These are phyloP conservation scores for Piper longum DNA, from an alignment of 164 flowering plant species.

Conservation along the genomic window DNA sequence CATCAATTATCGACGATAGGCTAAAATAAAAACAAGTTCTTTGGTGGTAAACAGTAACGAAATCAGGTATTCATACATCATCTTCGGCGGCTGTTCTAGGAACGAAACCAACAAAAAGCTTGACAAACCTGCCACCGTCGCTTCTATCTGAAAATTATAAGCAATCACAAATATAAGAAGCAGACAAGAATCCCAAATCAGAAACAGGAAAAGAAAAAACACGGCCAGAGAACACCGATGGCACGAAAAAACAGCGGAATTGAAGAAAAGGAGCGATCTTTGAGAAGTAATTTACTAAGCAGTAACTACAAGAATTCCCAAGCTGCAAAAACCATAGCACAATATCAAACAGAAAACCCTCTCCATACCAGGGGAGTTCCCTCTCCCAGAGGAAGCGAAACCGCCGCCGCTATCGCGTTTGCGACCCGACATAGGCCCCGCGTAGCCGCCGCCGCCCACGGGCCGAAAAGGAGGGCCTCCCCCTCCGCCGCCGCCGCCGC, in stretches of 20 bases:
- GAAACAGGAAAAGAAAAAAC: not conserved
- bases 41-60: not conserved
- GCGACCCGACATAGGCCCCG: not conserved
- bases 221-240: not conserved
- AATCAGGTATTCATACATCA: constrained; percentile 42
- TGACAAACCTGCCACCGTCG: constrained; percentile 52
- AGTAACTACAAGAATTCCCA: not conserved
- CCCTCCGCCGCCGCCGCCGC: not conserved
- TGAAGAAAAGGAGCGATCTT: not conserved
- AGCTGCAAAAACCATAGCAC: no score
- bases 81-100: constrained; percentile 86
- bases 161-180: not conserved
- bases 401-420: constrained; percentile 2
- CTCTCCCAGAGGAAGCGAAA: constrained; percentile 1
- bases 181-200: not conserved
- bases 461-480: not conserved
- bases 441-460: not conserved
- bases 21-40: not conserved
- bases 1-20: not conserved
- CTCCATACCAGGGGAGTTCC: not conserved
- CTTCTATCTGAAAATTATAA: constrained; percentile 29
- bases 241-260: not conserved
- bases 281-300: not conserved
- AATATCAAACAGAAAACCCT: not conserved
- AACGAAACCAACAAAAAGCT: constrained; percentile 92